Percentiles rank a stretch among this genome's conserved stretches.
phyloP scores from a whole-genome alignment of 1,284 basidiomycete genomes.

The Puccinia horiana region DNA sequence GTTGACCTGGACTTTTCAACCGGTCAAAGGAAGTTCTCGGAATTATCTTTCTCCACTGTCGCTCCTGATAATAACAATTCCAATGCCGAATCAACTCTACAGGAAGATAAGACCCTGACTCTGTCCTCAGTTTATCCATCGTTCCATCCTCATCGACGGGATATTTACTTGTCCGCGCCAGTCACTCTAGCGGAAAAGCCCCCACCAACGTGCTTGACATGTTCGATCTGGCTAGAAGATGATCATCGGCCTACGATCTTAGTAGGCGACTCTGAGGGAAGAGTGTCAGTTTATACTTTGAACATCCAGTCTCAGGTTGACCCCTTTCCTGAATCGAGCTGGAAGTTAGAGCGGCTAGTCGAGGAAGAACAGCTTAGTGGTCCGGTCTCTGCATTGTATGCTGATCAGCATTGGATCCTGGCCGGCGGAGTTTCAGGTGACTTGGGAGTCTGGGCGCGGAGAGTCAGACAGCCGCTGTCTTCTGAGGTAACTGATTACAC shows the following conservation, averaged over 20 bases:
- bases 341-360: conserved; percentile 26
- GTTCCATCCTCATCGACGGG: conserved; percentile 1
- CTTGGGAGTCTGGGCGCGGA: conserved; percentile 21
- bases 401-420: conserved; percentile 31
- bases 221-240: conserved; percentile 37
- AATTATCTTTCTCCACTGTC: conserved; percentile 21
- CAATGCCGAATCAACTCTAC: neutral
- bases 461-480: neutral
- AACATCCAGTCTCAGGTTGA: neutral
- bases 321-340: neutral
- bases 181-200: neutral
- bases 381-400: conserved; percentile 34
- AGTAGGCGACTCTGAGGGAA: conserved; percentile 31
- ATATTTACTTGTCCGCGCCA: conserved; percentile 6
- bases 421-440: conserved; percentile 40
- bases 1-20: conserved; percentile 24
- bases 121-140: neutral
- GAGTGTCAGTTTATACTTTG: conserved; percentile 23
- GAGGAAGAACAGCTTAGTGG: conserved; percentile 21
- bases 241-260: conserved; percentile 11
- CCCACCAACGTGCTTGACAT: conserved; percentile 8
- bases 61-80: neutral
- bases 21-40: conserved; percentile 32
- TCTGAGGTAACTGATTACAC: neutral
- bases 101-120: neutral